These are phyloP conservation scores for Hippophae rhamnoides DNA, from an alignment of 306 rosid species.

Conservation along the genomic window DNA sequence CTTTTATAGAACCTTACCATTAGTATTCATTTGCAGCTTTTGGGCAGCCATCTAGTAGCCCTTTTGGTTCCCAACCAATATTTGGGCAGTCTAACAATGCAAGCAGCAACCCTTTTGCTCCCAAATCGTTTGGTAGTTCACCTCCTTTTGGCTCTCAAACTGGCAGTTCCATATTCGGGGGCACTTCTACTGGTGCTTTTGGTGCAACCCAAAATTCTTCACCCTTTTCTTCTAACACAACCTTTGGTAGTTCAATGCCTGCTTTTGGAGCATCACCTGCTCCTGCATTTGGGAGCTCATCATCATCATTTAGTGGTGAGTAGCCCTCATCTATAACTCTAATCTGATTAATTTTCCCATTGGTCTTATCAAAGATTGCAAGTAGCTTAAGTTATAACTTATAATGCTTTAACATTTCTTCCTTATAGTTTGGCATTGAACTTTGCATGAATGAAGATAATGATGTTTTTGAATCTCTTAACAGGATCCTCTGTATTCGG, in stretches of 20 bases:
- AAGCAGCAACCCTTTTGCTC: slow-evolving; percentile 63
- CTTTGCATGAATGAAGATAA: too few species aligned
- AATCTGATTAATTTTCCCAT: too few species aligned
- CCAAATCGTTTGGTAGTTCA: slow-evolving; percentile 70
- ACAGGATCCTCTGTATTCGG: slow-evolving; percentile 70
- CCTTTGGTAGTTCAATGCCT: slow-evolving; percentile 53
- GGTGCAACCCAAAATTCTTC: slow-evolving; percentile 64
- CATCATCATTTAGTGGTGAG: too few species aligned
- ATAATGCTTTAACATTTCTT: too few species aligned
- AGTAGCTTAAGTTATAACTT: too few species aligned
- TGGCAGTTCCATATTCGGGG: slow-evolving; percentile 62
- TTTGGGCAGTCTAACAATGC: slow-evolving; percentile 65
- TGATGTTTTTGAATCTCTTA: neutral
- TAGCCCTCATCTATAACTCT: too few species aligned
- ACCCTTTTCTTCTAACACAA: slow-evolving; percentile 58
- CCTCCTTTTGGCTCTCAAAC: slow-evolving; percentile 71
- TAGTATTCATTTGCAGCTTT: slow-evolving; percentile 50
- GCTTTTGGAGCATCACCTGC: slow-evolving; percentile 41
- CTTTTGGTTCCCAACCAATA: slow-evolving; percentile 64
- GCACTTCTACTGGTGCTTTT: slow-evolving; percentile 88
- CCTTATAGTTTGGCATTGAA: too few species aligned
- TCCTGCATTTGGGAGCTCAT: too few species aligned
- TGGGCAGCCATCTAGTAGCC: slow-evolving; percentile 77
- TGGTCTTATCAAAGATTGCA: too few species aligned
- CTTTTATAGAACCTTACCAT: neutral